A percentile compares a stretch with the other conserved stretches of the same genome.
Conservation (phyloP, 2,329 filamentous ascomycete genomes). For the Onygenales sp. region DNA sequence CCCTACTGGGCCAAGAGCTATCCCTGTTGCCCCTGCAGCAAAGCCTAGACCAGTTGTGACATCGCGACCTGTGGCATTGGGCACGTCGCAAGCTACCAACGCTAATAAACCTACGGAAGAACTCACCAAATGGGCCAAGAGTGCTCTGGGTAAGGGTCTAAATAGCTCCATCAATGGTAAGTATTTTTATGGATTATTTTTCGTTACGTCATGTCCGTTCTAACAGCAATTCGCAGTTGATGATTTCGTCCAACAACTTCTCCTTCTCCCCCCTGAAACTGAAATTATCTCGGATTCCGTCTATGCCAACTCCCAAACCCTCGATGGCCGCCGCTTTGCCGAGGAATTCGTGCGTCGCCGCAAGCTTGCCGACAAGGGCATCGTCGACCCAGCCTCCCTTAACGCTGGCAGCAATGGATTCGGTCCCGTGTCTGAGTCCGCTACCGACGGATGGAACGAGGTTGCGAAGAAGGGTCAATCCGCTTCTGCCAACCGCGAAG, state of each 20-base stretch:
- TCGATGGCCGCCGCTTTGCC: conserved; percentile 87
- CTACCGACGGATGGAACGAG: conserved; percentile 77
- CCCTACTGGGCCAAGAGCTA: conserved; percentile 37
- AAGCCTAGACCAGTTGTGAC: conserved; percentile 45
- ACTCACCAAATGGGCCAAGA: conserved; percentile 85
- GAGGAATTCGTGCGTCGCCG: conserved; percentile 91
- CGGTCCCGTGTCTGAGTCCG: conserved; percentile 33
- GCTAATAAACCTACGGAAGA: conserved; percentile 69
- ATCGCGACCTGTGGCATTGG: conserved; percentile 38
- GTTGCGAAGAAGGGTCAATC: conserved; percentile 81
- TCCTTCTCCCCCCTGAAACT: conserved; percentile 65
- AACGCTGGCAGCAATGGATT: conserved; percentile 41
- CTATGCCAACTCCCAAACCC: conserved; percentile 75
- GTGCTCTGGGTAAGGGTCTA: conserved; percentile 66
- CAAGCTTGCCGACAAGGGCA: conserved; percentile 84
- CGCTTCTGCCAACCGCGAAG: conserved; percentile 40
- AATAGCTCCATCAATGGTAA: conserved; percentile 59
- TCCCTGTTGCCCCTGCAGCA: conserved; percentile 33
- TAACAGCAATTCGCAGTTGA: conserved; percentile 51
- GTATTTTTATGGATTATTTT: conserved; percentile 14
- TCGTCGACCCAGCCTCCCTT: conserved; percentile 56
- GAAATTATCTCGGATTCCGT: conserved; percentile 84
- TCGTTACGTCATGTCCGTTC: not conserved
- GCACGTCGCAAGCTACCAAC: conserved; percentile 33
- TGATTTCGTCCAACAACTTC: conserved; percentile 66